phyloP scores from a whole-genome alignment of 148 eudicot genomes.

The Agrostemma githago region DNA sequence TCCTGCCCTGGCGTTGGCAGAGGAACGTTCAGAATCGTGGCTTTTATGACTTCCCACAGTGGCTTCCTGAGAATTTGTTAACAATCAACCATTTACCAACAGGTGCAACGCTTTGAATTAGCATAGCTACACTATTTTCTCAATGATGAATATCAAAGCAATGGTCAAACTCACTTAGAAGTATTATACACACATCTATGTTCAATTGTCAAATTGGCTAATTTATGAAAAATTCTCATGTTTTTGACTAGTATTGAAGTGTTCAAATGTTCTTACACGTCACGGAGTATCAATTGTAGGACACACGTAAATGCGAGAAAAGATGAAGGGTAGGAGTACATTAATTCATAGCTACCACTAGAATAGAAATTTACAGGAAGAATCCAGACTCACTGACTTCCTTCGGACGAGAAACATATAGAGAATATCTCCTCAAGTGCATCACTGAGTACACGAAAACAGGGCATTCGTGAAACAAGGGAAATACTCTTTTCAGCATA shows the following conservation, averaged over 20 bases:
- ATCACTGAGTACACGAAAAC: constrained; percentile 64
- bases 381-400: constrained; percentile 64
- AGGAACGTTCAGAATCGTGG: constrained; percentile 62
- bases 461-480: constrained; percentile 80
- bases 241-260: too few relatives aligned
- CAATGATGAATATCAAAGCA: background rate
- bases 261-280: background rate
- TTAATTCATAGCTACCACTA: background rate
- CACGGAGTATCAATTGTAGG: background rate
- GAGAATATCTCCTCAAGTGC: constrained; percentile 75
- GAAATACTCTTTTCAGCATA: constrained; percentile 92
- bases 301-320: background rate
- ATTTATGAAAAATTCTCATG: too few relatives aligned
- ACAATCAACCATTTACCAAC: background rate
- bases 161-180: background rate
- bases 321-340: background rate
- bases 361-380: constrained; percentile 2
- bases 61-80: constrained; percentile 63
- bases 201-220: too few relatives aligned
- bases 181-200: too few relatives aligned
- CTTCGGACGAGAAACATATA: constrained; percentile 76
- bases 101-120: background rate
- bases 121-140: constrained; percentile 1
- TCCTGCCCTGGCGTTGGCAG: constrained; percentile 83
- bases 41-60: constrained; percentile 77